Evolutionary conservation across 2,329 filamentous ascomycete species (phyloP).

Genomic region (Ophiostoma fasciatum): DNA sequence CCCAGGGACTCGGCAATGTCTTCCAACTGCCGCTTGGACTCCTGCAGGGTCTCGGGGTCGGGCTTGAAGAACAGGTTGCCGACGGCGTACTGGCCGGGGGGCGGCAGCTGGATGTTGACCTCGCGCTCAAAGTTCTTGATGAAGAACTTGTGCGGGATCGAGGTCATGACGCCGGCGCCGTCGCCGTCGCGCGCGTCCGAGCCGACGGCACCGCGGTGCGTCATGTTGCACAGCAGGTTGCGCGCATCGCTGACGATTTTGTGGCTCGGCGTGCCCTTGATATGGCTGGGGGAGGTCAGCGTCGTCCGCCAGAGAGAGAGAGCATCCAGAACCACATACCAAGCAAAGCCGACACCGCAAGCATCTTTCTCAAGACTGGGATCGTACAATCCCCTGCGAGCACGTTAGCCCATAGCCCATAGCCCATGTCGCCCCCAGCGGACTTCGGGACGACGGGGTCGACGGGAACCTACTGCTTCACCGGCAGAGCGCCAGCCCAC

Average conservation of each 20-base stretch:
- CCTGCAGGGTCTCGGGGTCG: conserved; percentile 73
- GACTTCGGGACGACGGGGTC: too few relatives aligned
- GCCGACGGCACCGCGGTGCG: conserved; percentile 93
- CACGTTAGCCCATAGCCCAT: neutral
- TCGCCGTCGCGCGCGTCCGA: conserved; percentile 97
- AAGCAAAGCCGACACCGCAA: conserved; percentile 97
- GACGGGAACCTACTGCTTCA: conserved; percentile 60
- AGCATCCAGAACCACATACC: too few relatives aligned
- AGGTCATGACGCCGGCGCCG: conserved; percentile 98
- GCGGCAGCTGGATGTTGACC: conserved; percentile 74
- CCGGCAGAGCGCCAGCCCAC: conserved; percentile 87
- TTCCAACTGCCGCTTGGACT: conserved; percentile 87
- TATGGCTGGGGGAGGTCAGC: conserved; percentile 55
- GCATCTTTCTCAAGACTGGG: conserved; percentile 96
- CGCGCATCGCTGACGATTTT: conserved; percentile 95
- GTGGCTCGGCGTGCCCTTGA: conserved; percentile 93
- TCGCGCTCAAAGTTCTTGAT: conserved; percentile 95
- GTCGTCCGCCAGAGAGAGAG: too few relatives aligned
- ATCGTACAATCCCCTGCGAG: conserved; percentile 72
- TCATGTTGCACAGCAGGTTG: conserved; percentile 98
- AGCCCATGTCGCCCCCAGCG: too few relatives aligned
- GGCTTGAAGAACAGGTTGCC: conserved; percentile 99
- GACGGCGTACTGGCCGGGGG: conserved; percentile 84
- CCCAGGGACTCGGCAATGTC: conserved; percentile 79
- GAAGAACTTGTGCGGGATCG: conserved; percentile 96